Conservation (phyloP, 768 basidiomycete species). For the Termitomyces titanicus region DNA sequence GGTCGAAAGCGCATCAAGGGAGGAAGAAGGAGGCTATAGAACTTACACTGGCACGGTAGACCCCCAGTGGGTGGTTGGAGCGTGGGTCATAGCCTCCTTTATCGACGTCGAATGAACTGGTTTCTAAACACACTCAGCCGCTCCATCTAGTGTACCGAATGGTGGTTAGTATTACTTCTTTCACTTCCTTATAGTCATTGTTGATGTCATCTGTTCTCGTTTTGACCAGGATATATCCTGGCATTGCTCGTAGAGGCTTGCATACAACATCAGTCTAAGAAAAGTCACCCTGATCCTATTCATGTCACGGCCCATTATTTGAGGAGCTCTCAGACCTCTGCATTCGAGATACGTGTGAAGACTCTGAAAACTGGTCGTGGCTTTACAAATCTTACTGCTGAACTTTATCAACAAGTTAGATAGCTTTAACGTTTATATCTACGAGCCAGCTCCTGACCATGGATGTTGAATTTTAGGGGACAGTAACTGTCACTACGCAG, state of each 20-base stretch:
- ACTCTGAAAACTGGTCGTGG: slow-evolving; percentile 45
- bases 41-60: slow-evolving; percentile 40
- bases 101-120: background rate
- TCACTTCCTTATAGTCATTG: background rate
- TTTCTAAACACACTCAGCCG: slow-evolving; percentile 2
- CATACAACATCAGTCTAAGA: slow-evolving; percentile 41
- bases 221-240: slow-evolving; percentile 50
- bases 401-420: slow-evolving; percentile 52
- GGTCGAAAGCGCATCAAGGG: slow-evolving; percentile 12
- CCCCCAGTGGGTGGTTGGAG: slow-evolving; percentile 40
- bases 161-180: slow-evolving; percentile 37
- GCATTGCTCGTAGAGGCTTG: slow-evolving; percentile 54
- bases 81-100: slow-evolving; percentile 29
- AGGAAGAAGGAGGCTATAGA: slow-evolving; percentile 13
- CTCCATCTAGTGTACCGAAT: slow-evolving; percentile 41
- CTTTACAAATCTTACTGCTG: slow-evolving; percentile 57
- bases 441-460: background rate
- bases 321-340: slow-evolving; percentile 33
- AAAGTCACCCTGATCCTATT: slow-evolving; percentile 49
- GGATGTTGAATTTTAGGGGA: slow-evolving; percentile 28
- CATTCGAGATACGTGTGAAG: slow-evolving; percentile 46
- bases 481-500: slow-evolving; percentile 47
- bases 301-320: slow-evolving; percentile 62
- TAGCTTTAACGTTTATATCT: background rate
- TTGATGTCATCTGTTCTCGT: background rate